A percentile compares a stretch with the other conserved stretches of the same genome.
Conservation (phyloP, 768 basidiomycete species). For the Myochromella boudieri region DNA sequence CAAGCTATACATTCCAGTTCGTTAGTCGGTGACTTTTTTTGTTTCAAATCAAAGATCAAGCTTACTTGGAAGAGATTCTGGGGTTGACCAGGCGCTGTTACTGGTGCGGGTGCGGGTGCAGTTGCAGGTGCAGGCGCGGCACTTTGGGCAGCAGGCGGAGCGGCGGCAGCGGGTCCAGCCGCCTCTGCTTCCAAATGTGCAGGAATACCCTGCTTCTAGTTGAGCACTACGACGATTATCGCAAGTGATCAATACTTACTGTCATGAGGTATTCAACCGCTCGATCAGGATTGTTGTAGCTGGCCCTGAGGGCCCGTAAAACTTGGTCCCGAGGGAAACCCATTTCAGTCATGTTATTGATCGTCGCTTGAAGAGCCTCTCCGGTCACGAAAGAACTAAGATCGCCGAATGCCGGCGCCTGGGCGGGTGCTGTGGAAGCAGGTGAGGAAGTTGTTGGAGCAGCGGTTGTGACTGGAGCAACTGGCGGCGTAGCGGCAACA, state of each 20-base stretch:
- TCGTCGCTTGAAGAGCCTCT: conserved; percentile 68
- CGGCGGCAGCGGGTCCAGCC: conserved; percentile 31
- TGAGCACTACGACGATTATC: conserved; percentile 4
- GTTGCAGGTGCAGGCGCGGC: conserved; percentile 35
- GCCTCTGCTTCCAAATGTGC: conserved; percentile 59
- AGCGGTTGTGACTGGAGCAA: conserved; percentile 27
- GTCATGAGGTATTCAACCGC: conserved; percentile 98
- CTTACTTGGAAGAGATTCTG: conserved; percentile 88
- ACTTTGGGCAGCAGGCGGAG: conserved; percentile 37
- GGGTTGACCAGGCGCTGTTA: conserved; percentile 41
- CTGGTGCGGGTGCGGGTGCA: conserved; percentile 28
- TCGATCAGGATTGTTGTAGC: conserved; percentile 96
- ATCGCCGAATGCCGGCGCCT: conserved; percentile 43
- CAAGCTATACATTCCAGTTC: conserved; percentile 46
- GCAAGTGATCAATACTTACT: conserved; percentile 41
- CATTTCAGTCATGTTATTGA: conserved; percentile 90
- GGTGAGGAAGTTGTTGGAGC: conserved; percentile 17
- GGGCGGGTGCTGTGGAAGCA: conserved; percentile 29
- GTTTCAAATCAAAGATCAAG: not conserved
- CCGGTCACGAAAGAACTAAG: conserved; percentile 74
- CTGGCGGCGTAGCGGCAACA: conserved; percentile 30
- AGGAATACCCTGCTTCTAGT: conserved; percentile 70
- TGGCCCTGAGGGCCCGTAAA: conserved; percentile 81
- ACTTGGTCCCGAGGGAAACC: conserved; percentile 89
- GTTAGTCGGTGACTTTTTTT: not conserved